Base-by-base conservation (phyloP, 2,329 filamentous ascomycete genomes). In the Arthroderma sp. region DNA sequence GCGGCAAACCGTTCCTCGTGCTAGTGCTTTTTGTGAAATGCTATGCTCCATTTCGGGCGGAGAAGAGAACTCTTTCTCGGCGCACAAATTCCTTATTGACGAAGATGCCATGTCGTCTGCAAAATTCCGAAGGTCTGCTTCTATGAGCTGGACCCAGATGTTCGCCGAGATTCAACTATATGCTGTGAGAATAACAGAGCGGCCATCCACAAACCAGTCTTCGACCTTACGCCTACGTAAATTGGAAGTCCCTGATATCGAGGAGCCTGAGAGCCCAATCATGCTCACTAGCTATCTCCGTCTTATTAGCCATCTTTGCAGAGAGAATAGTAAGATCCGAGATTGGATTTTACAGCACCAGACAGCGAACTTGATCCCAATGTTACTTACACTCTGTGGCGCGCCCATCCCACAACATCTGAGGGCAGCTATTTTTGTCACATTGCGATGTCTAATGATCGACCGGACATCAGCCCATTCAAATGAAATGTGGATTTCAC, bases 21-120 rank as follows among this genome's bases (percentile, higher is more conserved):
- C 95, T 59, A 93, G 89, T 60, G 91, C 91, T 11, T 98, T 97
- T 65, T 98, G 93, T 70, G 91, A 97, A 68, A 91, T 98, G 84
- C 77, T 98, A 15, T 87, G 90, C 66, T 86, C 91, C 1, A 85
- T 98, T 52, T 88, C 93, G 0, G 84, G 85, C 55, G 89, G 89
- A 55, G 82, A 88, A 56, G 82, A 87, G 56, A 93, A 88, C 64
- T 91, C 93, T 28, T 85, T 86, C 56, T 81, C 87, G 15, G 89
- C 91, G 0, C 91, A 98, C 69, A 83, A 84, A 54, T 98, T 98
- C 67, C 76, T 98, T 15, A 51, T 79, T 1, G 91, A 96, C 64
- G 93, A 98, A 67, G 83, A 86, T 2, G 79, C 83, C 59, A 82
- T 85, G 53, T 79, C 84, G 4, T 82, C 85, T 2, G 84, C 85